These are phyloP conservation scores for Vanrija humicola DNA, from an alignment of 1,284 basidiomycete genomes.

Conservation along the genomic window DNA sequence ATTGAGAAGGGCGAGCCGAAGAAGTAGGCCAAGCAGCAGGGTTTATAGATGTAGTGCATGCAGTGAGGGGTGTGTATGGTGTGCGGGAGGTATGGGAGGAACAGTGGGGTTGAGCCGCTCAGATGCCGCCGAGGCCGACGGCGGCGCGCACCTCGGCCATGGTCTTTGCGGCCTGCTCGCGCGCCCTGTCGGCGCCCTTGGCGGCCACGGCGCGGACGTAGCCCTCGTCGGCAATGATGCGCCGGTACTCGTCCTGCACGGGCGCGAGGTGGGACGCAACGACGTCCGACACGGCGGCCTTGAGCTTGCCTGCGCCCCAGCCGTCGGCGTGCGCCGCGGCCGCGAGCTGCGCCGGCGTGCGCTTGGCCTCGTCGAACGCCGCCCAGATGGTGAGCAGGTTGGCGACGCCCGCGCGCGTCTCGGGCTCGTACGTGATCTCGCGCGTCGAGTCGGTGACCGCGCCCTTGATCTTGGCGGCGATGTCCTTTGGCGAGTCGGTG, in stretches of 20 bases:
- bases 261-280: constrained; percentile 65
- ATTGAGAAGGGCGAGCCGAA: constrained; percentile 15
- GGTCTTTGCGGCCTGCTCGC: constrained; percentile 59
- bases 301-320: constrained; percentile 62
- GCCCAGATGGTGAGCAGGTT: constrained; percentile 73
- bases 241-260: constrained; percentile 67
- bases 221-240: constrained; percentile 58
- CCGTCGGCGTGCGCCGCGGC: constrained; percentile 51
- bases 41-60: background rate
- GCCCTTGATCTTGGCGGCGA: constrained; percentile 66
- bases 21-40: background rate
- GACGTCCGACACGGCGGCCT: constrained; percentile 67
- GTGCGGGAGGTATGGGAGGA: background rate
- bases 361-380: constrained; percentile 15
- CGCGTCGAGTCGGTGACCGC: constrained; percentile 80
- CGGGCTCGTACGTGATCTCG: constrained; percentile 73
- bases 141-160: constrained; percentile 64
- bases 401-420: constrained; percentile 69
- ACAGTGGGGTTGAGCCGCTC: background rate
- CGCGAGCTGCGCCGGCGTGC: constrained; percentile 54
- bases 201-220: constrained; percentile 64
- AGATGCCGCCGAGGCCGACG: constrained; percentile 57
- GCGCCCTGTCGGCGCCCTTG: constrained; percentile 64
- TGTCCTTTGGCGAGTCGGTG: constrained; percentile 65
- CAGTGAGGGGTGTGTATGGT: background rate